These are phyloP conservation scores for Sungouiozyma ichnusensis DNA, from an alignment of 805 yeast species.

Conservation along the genomic window DNA sequence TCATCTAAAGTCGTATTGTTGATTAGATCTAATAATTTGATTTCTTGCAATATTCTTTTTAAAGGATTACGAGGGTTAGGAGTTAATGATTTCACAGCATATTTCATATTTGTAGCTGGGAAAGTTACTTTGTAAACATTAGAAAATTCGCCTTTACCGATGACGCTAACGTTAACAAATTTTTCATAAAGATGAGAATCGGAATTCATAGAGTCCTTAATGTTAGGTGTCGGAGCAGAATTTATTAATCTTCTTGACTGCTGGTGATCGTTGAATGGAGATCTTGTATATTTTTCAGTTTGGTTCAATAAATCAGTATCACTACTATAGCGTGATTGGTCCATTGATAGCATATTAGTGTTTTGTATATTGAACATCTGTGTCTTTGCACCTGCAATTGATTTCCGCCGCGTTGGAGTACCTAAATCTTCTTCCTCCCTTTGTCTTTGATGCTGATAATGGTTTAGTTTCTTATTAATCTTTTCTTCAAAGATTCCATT, in stretches of 20 bases:
- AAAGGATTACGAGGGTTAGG: constrained; percentile 28
- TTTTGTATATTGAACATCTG: background rate
- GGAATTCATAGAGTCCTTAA: constrained; percentile 12
- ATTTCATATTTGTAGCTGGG: constrained; percentile 43
- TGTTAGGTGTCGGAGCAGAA: constrained; percentile 10
- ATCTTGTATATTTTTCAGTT: constrained; percentile 7
- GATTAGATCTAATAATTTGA: constrained; percentile 21
- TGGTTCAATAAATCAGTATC: background rate
- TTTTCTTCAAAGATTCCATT: constrained; percentile 2
- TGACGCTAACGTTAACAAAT: constrained; percentile 51
- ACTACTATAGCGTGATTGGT: constrained; percentile 1
- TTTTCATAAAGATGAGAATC: constrained; percentile 36
- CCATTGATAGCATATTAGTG: background rate
- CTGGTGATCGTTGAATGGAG: constrained; percentile 2
- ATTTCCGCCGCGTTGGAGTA: constrained; percentile 18
- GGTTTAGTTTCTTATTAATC: constrained; percentile 1
- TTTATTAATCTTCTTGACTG: constrained; percentile 14
- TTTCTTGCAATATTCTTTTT: constrained; percentile 23
- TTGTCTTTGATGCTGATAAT: background rate
- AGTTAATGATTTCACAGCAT: constrained; percentile 83
- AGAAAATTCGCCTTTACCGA: constrained; percentile 87
- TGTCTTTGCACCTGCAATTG: constrained; percentile 9
- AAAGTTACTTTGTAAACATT: constrained; percentile 73
- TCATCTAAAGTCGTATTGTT: constrained; percentile 35
- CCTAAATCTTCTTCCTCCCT: constrained; percentile 5